A percentile compares a stretch with the other conserved stretches of the same genome.
These are phyloP conservation scores for Stachybotrys chlorohalonatus DNA, from an alignment of 2,329 filamentous ascomycete species.

Conservation along the genomic window DNA sequence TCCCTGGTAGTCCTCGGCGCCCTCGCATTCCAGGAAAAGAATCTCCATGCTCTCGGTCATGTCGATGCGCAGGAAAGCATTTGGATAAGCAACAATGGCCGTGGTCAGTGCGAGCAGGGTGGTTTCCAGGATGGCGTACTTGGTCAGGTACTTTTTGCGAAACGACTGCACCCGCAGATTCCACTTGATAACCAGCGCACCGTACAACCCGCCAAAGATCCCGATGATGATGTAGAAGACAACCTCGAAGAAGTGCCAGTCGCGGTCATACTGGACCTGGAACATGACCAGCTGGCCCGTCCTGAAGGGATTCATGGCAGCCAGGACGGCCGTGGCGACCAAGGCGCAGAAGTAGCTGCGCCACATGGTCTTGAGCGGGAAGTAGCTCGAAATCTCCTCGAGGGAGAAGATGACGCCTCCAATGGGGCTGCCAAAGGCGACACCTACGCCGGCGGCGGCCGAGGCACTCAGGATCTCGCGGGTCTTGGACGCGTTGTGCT, in stretches of 20 bases:
- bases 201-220: constrained; percentile 88
- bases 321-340: constrained; percentile 84
- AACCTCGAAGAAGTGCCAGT: constrained; percentile 96
- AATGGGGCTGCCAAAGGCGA: constrained; percentile 95
- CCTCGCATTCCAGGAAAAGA: constrained; percentile 87
- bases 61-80: constrained; percentile 89
- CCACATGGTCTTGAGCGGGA: constrained; percentile 96
- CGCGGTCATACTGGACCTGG: constrained; percentile 88
- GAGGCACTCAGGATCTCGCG: constrained; percentile 91
- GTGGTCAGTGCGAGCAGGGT: constrained; percentile 75
- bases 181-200: constrained; percentile 96
- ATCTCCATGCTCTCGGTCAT: constrained; percentile 99
- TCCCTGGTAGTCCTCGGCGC: constrained; percentile 77
- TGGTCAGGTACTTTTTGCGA: constrained; percentile 79
- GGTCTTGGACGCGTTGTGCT: constrained; percentile 84
- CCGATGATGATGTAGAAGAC: constrained; percentile 89
- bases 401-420: constrained; percentile 93
- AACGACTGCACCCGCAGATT: constrained; percentile 87
- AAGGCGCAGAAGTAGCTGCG: constrained; percentile 95
- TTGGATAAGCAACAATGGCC: constrained; percentile 91
- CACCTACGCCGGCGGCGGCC: constrained; percentile 88
- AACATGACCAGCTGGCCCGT: constrained; percentile 99
- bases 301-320: constrained; percentile 94
- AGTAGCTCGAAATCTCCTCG: constrained; percentile 96
- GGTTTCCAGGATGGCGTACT: constrained; percentile 80